phyloP scores from a whole-genome alignment of 164 flowering plant genomes.

The Tetrastigma voinierianum region DNA sequence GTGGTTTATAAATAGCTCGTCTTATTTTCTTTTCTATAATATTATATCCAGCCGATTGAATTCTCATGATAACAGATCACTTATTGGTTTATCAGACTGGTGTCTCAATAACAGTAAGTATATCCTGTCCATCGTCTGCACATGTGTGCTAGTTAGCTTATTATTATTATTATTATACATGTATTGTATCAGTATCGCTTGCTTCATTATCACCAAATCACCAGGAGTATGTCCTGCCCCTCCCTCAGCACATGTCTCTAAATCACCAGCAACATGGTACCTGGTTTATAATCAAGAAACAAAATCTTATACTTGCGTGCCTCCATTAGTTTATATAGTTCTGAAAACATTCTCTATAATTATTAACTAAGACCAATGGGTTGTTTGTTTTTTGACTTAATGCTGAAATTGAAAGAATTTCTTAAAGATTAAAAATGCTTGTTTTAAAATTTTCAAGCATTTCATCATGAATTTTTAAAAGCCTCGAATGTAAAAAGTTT shows the following conservation, averaged over 20 bases:
- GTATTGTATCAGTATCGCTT: neutral
- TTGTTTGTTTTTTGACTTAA: too few species aligned
- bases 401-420: too few species aligned
- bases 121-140: neutral
- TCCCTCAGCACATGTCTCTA: too few species aligned
- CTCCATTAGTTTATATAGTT: neutral
- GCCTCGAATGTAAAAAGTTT: too few species aligned
- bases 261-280: neutral
- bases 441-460: too few species aligned
- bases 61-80: conserved; percentile 69
- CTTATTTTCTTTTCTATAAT: conserved; percentile 4
- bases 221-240: neutral
- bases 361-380: too few species aligned
- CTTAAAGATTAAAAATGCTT: too few species aligned
- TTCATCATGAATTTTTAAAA: too few species aligned
- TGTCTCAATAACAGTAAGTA: conserved; percentile 63
- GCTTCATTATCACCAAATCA: neutral
- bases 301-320: neutral
- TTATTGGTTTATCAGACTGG: conserved; percentile 40
- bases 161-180: too few species aligned
- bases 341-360: neutral
- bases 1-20: neutral
- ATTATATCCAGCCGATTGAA: conserved; percentile 88
- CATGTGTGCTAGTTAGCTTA: neutral
- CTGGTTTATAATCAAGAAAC: neutral